These are phyloP conservation scores for Thermothielavioides terrestris DNA, from an alignment of 495 filamentous ascomycete species.

Conservation along the genomic window DNA sequence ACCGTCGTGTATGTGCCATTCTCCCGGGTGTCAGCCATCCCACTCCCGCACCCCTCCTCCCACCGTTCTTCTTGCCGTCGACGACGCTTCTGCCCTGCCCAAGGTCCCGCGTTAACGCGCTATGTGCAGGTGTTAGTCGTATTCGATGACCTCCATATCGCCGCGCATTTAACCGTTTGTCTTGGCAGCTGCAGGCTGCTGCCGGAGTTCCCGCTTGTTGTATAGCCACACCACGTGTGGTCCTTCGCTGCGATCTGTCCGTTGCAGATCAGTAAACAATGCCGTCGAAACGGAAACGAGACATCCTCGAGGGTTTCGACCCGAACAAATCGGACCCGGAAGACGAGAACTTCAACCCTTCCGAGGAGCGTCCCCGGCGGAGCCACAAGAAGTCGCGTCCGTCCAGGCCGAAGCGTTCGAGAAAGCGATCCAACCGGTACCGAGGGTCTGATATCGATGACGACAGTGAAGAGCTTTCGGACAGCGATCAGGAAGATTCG, in stretches of 20 bases:
- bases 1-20: slow-evolving; percentile 1
- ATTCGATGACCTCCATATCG: neutral
- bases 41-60: neutral
- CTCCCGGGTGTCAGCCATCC: no score
- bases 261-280: slow-evolving; percentile 4
- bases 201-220: neutral
- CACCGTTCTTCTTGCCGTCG: neutral
- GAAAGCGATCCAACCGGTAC: slow-evolving; percentile 40
- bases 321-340: slow-evolving; percentile 78
- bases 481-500: slow-evolving; percentile 51
- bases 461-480: slow-evolving; percentile 51
- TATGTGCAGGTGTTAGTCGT: neutral
- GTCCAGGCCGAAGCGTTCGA: slow-evolving; percentile 35
- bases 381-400: slow-evolving; percentile 33
- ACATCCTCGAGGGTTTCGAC: slow-evolving; percentile 57
- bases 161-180: neutral
- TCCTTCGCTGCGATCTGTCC: neutral
- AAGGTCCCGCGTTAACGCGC: neutral
- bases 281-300: slow-evolving; percentile 52
- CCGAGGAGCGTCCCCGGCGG: slow-evolving; percentile 36
- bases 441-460: slow-evolving; percentile 59
- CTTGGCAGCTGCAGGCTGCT: neutral
- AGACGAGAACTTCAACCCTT: slow-evolving; percentile 65
- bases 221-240: neutral
- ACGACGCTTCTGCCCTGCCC: neutral